phyloP scores from a whole-genome alignment of 2,329 filamentous ascomycete genomes.

The Monosporascus sp. region DNA sequence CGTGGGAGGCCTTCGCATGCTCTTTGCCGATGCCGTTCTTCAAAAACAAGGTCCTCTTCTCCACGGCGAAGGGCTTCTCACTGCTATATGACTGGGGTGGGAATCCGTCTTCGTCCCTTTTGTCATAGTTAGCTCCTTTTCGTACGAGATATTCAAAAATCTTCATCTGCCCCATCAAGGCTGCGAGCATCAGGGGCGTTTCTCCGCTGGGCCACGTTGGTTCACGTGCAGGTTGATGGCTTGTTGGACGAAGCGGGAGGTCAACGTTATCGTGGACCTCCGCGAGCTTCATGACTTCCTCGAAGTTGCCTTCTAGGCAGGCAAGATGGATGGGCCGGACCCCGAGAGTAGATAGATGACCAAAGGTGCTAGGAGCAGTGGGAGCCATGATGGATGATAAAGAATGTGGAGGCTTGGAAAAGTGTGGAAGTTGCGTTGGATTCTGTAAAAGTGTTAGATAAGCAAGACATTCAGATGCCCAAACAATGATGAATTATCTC shows the following conservation, averaged over 20 bases:
- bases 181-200: slow-evolving; percentile 10
- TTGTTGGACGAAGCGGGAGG: not conserved
- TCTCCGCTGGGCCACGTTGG: not conserved
- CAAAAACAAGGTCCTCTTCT: slow-evolving; percentile 8
- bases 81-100: slow-evolving; percentile 5
- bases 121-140: slow-evolving; percentile 2
- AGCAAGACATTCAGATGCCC: too few species aligned
- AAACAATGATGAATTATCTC: too few species aligned
- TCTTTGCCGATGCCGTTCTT: slow-evolving; percentile 4
- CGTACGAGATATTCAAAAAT: slow-evolving; percentile 12
- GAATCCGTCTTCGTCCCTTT: slow-evolving; percentile 2
- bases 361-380: too few species aligned
- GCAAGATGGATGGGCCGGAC: slow-evolving; percentile 10
- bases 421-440: too few species aligned
- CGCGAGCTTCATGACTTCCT: slow-evolving; percentile 3
- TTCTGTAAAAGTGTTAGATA: too few species aligned
- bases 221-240: not conserved
- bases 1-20: slow-evolving; percentile 1
- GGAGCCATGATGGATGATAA: too few species aligned
- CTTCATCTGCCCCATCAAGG: slow-evolving; percentile 15
- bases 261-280: not conserved
- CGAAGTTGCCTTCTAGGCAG: slow-evolving; percentile 10
- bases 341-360: slow-evolving; percentile 1
- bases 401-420: too few species aligned
- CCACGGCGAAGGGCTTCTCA: slow-evolving; percentile 7